Conservation (phyloP, 2,329 filamentous ascomycete species). For the Fusarium sp. region DNA sequence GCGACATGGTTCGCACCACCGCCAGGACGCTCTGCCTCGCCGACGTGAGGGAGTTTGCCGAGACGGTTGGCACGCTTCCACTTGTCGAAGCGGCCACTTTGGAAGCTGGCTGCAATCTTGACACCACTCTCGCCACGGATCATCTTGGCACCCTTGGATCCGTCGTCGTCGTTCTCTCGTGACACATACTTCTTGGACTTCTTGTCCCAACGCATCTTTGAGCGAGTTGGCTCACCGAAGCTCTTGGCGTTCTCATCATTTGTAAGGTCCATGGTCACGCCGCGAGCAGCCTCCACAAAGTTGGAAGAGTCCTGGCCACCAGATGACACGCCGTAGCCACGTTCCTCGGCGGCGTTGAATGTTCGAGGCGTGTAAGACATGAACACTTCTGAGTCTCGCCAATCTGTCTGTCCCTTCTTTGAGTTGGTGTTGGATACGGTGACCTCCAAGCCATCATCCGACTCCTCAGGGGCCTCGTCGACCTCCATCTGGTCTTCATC, state of each 20-base stretch:
- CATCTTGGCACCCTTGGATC: conserved; percentile 77
- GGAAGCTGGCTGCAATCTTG: conserved; percentile 95
- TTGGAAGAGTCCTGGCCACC: conserved; percentile 75
- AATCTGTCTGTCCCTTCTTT: conserved; percentile 70
- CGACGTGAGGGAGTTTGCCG: conserved; percentile 80
- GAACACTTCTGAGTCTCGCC: conserved; percentile 89
- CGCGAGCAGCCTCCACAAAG: conserved; percentile 89
- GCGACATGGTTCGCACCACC: conserved; percentile 27
- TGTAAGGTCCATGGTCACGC: conserved; percentile 89
- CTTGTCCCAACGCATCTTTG: conserved; percentile 94
- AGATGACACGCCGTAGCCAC: conserved; percentile 91
- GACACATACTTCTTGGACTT: conserved; percentile 96
- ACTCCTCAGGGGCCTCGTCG: conserved; percentile 62
- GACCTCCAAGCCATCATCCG: conserved; percentile 75
- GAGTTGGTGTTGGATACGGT: conserved; percentile 72
- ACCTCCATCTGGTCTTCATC: conserved; percentile 53
- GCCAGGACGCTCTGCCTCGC: conserved; percentile 76
- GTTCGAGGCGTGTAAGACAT: conserved; percentile 94
- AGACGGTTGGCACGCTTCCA: conserved; percentile 92
- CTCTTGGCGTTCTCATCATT: conserved; percentile 86
- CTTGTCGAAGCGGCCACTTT: conserved; percentile 90
- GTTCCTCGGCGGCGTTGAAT: conserved; percentile 85
- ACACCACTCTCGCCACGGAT: conserved; percentile 91
- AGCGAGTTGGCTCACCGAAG: conserved; percentile 80
- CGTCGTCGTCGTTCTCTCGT: conserved; percentile 93